Base-by-base conservation (phyloP, 2,329 filamentous ascomycete species). In the Trichoderma guizhouense region DNA sequence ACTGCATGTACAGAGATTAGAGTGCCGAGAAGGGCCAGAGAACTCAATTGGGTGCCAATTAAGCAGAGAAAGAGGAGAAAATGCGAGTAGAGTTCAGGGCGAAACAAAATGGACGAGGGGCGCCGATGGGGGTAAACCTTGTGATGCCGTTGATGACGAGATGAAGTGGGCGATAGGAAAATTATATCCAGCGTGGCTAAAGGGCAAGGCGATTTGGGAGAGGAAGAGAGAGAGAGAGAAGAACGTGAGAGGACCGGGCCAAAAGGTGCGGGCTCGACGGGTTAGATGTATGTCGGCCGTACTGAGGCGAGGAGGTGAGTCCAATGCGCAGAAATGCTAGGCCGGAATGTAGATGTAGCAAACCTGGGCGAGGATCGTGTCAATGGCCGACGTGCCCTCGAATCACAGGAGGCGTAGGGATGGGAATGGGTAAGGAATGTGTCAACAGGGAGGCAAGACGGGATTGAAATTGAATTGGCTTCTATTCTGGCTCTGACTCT, bases 391-490 rank as follows among this genome's bases (percentile, higher is more conserved):
- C 66, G 55, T 58, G 62, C 69, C 69, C 69, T 68, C 57, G 64
- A 68, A 66, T 63, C 76, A 76, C 75, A 77, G 74, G 73, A 74
- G 53, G 60, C 71, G 71, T 74, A 80, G 79, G 80, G 79, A 79
- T 53, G 78, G 73, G 73, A 21, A 62, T 72, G 74, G 69, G 72
- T 72, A 75, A 77, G 78, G 80, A 81, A 81, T 82, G 80, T 78
- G 72, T 14, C 39, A 63, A 63, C 39, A 65, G 67, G 63, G 68
- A 68, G 72, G 39, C 51, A n/a, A 61, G 57, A 64, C 26, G 12
- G 26, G n/a, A 26, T 34, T 18, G 30, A 32, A 28, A 58, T 30
- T 30, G 64, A 57, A 57, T 8, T 60, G 32, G 51, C 21, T n/a
- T 43, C n/a, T 26, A 36, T 34, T 26, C 34, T 26, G 55, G 21